Evolutionary conservation across 2,329 filamentous ascomycete genomes (phyloP), one percentile per base, ranked within the genome.

Genomic region (Pyricularia pennisetigena): DNA sequence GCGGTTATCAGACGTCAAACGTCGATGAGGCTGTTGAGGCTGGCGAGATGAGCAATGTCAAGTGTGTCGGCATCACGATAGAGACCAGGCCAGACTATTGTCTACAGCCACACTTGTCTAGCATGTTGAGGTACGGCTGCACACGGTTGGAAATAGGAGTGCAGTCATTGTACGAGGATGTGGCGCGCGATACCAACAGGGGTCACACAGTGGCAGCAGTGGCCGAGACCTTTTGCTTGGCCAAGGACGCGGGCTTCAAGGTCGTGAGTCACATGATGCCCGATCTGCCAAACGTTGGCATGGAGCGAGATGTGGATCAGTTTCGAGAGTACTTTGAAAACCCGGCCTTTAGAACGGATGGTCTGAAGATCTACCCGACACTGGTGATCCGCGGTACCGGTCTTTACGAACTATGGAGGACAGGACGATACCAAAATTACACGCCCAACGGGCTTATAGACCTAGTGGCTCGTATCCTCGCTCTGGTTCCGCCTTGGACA

Each of bases 241-340:
- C 95, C 71, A 99, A 99, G 79, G 96, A 99, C 78, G 93, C 96
- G 6, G 95, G 95, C 0, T 99, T 97, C 85, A 99, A 99, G 79
- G 95, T 99, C 0, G 95, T 99, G 71, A 97, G 92, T 72, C 95
- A 99, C 80, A 99, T 99, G 95, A 99, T 99, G 95, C 95, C 95
- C 1, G 95, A 99, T 76, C 81, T 99, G 65, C 95, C 95, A 3
- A 99, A 99, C 74, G 95, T 99, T 2, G 95, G 95, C 68, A 97
- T 98, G 91, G 96, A 99, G 80, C 90, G 95, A 74, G 95, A 99
- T 76, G 83, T 99, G 62, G 94, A 97, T 75, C 95, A 99, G 74
- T 99, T 99, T 79, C 87, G 92, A 71, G 96, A 99, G 77, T 99
- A 99, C 78, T 99, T 99, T 74, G 93, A 97, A 76, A 98, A 93